These are phyloP conservation scores for Fimicolochytrium jonesii DNA, from an alignment of 192 early-diverging fungal species.

Conservation along the genomic window DNA sequence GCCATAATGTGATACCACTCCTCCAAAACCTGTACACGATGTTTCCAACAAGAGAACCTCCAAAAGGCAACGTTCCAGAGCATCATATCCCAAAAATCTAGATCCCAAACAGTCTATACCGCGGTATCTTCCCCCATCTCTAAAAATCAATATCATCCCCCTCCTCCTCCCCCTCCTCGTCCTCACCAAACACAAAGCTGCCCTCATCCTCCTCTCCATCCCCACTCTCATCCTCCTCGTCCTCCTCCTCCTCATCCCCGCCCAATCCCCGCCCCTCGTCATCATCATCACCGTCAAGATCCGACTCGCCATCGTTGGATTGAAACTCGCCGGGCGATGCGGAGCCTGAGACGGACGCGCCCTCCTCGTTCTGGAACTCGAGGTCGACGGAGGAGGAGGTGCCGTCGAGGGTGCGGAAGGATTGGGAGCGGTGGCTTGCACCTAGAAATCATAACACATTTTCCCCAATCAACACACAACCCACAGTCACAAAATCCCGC, in stretches of 20 bases:
- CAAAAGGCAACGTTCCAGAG: too few relatives aligned
- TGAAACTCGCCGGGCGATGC: not conserved
- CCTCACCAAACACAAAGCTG: not conserved
- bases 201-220: constrained; percentile 11
- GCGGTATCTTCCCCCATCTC: constrained; percentile 14
- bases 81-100: too few relatives aligned
- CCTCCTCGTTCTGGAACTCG: not conserved
- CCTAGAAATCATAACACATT: not conserved
- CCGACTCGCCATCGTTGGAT: not conserved
- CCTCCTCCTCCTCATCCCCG: constrained; percentile 3
- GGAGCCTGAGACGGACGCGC: not conserved
- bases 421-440: constrained; percentile 2
- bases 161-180: constrained; percentile 1
- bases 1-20: too few relatives aligned
- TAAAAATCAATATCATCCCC: constrained; percentile 44
- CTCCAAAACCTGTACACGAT: too few relatives aligned
- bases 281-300: constrained; percentile 9
- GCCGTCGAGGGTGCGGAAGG: not conserved
- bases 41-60: too few relatives aligned
- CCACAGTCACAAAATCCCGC: not conserved
- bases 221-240: constrained; percentile 4
- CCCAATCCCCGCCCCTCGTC: not conserved
- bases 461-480: not conserved
- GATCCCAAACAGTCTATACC: too few relatives aligned
- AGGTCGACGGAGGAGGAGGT: not conserved